Base-by-base conservation (phyloP, 2,329 filamentous ascomycete species). In the Grosmannia clavigera region DNA sequence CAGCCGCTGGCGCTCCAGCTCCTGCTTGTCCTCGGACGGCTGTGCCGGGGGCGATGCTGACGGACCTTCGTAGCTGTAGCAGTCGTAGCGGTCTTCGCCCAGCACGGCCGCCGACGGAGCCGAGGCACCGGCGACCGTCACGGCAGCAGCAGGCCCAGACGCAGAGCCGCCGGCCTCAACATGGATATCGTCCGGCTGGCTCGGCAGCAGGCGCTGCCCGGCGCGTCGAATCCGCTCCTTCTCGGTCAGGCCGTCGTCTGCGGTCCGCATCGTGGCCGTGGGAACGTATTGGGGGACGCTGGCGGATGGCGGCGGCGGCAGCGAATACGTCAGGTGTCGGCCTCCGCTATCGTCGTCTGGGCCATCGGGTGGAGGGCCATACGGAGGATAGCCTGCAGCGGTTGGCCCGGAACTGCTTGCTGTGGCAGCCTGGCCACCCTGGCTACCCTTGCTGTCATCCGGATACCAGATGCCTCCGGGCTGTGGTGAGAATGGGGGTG, bases 141-240 rank as follows among this genome's bases (percentile, higher is more conserved):
- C 9, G 10, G 33, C 33, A 9, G 16, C 43, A 19, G 19, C 16
- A 3, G 16, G 19, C 7, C 43, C 16, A 9, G 43, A 9, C 16
- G 7, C 19, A 16, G 27, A 25, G 6, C 66, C 65, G 6, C 73
- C 72, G 7, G 80, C 81, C 11, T 74, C 12, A 14, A 16, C 0
- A 70, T 70, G 11, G 72, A 69, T 64, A 16, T 61, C 76, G 14
- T 87, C 81, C 16, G 89, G 92, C 66, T 85, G 85, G 68, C 91
- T 96, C 2, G 92, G 92, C 27, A 96, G 73, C 5, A 96, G 75
- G 55, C 85, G 81, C 65, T 86, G 81, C 73, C 96, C 92, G 50
- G 90, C 90, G 61, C 83, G 82, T 55, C 86, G 82, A 61, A 94
- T 74, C 56, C 86, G 84, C 62, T 95, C 86, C 71, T 96, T 96